Evolutionary conservation across 2,329 filamentous ascomycete genomes (phyloP).

Genomic region (Fusarium continuum): DNA sequence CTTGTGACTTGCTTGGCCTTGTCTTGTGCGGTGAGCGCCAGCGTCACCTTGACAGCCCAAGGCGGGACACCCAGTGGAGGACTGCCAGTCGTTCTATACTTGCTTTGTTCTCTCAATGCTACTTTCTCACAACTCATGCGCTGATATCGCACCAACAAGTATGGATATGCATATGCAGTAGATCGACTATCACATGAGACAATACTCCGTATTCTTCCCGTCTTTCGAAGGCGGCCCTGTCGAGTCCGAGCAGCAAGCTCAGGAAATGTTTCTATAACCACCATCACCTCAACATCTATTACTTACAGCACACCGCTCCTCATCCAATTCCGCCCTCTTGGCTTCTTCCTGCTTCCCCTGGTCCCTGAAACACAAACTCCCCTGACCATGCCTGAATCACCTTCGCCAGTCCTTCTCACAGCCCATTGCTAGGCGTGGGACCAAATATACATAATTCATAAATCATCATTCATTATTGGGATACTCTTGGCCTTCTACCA

Average conservation of each 20-base stretch:
- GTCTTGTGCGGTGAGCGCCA: conserved; percentile 22
- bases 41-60: background rate
- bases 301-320: conserved; percentile 9
- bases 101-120: background rate
- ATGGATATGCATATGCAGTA: conserved; percentile 1
- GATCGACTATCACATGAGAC: conserved; percentile 3
- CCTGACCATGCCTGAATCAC: conserved; percentile 10
- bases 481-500: conserved; percentile 62
- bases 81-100: conserved; percentile 5
- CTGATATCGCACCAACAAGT: background rate
- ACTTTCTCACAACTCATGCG: conserved; percentile 8
- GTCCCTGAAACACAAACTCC: conserved; percentile 20
- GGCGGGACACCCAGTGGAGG: background rate
- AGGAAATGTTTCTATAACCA: conserved; percentile 6
- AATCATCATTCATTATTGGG: conserved; percentile 54
- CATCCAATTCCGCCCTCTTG: conserved; percentile 4
- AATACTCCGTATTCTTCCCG: background rate
- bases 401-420: conserved; percentile 11
- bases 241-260: background rate
- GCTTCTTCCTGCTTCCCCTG: conserved; percentile 4
- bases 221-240: background rate
- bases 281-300: conserved; percentile 14
- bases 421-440: conserved; percentile 7
- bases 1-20: conserved; percentile 15
- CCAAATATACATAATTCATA: conserved; percentile 38